Evolutionary conservation across 2,329 filamentous ascomycete species (phyloP).

Genomic region (Botrytis aclada): DNA sequence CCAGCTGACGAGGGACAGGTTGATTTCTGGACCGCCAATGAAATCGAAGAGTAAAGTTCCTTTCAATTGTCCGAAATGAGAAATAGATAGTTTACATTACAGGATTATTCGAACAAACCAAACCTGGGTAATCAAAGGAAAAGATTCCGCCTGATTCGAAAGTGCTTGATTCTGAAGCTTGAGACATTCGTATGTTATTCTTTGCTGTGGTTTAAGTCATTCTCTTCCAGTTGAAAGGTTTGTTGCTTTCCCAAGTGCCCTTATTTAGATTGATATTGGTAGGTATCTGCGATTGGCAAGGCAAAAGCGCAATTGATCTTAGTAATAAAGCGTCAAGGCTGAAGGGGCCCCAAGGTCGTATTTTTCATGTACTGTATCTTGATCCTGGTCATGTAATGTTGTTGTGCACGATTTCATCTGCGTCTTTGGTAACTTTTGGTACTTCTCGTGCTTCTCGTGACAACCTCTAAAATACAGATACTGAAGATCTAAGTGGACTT

Average conservation of each 20-base stretch:
- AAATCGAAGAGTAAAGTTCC: neutral
- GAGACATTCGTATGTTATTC: neutral
- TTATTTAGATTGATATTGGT: neutral
- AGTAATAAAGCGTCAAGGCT: neutral
- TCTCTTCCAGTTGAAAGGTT: neutral
- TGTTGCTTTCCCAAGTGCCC: neutral
- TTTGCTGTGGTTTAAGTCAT: neutral
- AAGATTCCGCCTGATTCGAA: neutral
- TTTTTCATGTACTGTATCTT: neutral
- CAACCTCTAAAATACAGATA: neutral
- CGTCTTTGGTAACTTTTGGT: slow-evolving; percentile 7
- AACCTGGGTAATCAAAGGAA: neutral
- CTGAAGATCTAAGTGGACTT: neutral
- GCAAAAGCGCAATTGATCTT: neutral
- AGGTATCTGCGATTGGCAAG: neutral
- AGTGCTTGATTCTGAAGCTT: neutral
- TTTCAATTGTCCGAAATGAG: neutral
- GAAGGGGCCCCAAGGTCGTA: slow-evolving; percentile 1
- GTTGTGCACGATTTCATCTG: slow-evolving; percentile 8
- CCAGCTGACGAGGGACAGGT: neutral
- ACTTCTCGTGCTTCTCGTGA: neutral
- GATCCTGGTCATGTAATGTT: slow-evolving; percentile 9
- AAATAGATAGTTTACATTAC: neutral
- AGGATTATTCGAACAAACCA: neutral
- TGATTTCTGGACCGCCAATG: slow-evolving; percentile 6